Percentiles rank a stretch among this genome's conserved stretches.
These are phyloP conservation scores for Pseudocercospora musae DNA, from an alignment of 2,329 filamentous ascomycete genomes.

Conservation along the genomic window DNA sequence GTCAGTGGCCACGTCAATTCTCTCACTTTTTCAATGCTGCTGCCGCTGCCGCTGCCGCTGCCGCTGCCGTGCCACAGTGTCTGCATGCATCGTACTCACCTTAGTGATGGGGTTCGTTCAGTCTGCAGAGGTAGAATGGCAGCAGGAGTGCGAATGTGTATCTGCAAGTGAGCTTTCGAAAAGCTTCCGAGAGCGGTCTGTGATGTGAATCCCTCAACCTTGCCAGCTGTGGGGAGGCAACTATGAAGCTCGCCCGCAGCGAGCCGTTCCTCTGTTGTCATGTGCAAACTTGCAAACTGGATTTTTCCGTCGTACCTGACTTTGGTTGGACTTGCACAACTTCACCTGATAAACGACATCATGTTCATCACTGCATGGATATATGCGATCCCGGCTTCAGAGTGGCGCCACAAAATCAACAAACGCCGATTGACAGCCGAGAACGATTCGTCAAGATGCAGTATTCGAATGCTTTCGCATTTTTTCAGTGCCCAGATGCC, in stretches of 20 bases:
- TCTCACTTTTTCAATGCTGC: neutral
- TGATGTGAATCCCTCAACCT: neutral
- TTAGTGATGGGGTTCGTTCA: neutral
- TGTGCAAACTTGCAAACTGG: no score
- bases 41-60: neutral
- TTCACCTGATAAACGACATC: neutral
- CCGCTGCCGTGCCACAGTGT: neutral
- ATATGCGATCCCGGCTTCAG: neutral
- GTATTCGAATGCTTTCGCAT: neutral
- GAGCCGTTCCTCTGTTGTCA: neutral
- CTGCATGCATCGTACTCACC: neutral
- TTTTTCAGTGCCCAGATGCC: neutral
- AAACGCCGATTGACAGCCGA: neutral
- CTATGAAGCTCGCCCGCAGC: neutral
- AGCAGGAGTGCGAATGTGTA: neutral
- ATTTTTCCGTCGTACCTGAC: neutral
- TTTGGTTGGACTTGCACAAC: neutral
- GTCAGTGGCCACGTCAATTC: constrained; percentile 1
- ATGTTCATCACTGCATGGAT: neutral
- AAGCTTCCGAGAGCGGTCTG: neutral
- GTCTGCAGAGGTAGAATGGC: neutral
- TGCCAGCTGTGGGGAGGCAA: neutral
- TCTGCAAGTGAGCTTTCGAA: neutral
- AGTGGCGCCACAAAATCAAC: neutral
- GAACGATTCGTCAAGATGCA: neutral